These are phyloP conservation scores for Mortierella sp. DNA, from an alignment of 371 early-diverging fungal genomes.

Conservation along the genomic window DNA sequence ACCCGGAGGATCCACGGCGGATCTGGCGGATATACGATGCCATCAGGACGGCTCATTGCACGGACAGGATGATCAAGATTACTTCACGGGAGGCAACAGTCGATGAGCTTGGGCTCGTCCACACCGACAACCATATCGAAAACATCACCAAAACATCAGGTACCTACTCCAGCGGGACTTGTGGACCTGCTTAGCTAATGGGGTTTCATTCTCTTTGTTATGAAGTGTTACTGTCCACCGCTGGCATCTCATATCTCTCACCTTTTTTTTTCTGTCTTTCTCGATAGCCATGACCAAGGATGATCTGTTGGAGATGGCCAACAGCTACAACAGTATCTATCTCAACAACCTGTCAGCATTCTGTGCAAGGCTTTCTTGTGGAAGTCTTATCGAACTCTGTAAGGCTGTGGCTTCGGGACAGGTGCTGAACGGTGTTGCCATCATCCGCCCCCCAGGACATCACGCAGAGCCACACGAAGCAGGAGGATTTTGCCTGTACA, in stretches of 20 bases:
- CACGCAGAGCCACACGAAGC: conserved; percentile 83
- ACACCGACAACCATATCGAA: conserved; percentile 65
- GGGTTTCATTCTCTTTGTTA: background rate
- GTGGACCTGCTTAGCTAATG: background rate
- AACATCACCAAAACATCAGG: conserved; percentile 60
- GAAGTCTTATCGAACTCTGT: conserved; percentile 81
- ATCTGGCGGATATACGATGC: conserved; percentile 75
- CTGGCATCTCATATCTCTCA: background rate
- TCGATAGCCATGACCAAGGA: conserved; percentile 50
- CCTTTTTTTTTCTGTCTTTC: background rate
- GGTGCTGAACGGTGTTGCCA: conserved; percentile 85
- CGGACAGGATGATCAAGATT: conserved; percentile 69
- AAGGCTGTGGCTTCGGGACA: conserved; percentile 73
- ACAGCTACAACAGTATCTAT: conserved; percentile 77
- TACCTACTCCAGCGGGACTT: conserved; percentile 25
- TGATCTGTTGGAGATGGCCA: conserved; percentile 51
- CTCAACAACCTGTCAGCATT: conserved; percentile 75
- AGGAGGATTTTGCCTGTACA: conserved; percentile 92
- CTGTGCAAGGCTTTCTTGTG: conserved; percentile 77
- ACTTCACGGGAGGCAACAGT: conserved; percentile 64
- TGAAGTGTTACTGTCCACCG: background rate
- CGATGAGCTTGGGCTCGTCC: conserved; percentile 74
- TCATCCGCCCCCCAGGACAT: conserved; percentile 92
- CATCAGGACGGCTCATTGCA: conserved; percentile 62
- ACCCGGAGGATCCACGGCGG: conserved; percentile 83